Conservation (phyloP, 2,329 filamentous ascomycete species). For the Lasiodiplodia gonubiensis region DNA sequence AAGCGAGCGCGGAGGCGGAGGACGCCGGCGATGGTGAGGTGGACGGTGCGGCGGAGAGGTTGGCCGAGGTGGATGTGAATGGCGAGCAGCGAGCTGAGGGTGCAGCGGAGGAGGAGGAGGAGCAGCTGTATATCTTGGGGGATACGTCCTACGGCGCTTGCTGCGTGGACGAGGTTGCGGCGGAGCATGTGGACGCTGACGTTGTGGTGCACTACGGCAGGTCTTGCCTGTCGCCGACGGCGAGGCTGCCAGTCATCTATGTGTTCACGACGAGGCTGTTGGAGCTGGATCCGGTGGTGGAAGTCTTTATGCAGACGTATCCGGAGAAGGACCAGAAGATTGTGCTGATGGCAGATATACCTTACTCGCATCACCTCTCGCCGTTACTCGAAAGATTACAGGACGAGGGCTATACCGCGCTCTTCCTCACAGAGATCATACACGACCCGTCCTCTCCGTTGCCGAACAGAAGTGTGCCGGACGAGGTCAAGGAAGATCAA, state of each 20-base stretch:
- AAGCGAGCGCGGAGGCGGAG: background rate
- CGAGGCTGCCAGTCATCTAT: slow-evolving; percentile 84
- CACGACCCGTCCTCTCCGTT: slow-evolving; percentile 80
- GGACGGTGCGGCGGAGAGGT: slow-evolving; percentile 1
- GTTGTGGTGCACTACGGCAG: slow-evolving; percentile 94
- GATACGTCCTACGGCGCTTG: slow-evolving; percentile 98
- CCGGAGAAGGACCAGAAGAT: slow-evolving; percentile 67
- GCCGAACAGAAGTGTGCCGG: slow-evolving; percentile 78
- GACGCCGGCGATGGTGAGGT: background rate
- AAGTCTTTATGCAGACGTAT: slow-evolving; percentile 73
- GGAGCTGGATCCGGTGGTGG: slow-evolving; percentile 62
- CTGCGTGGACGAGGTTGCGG: slow-evolving; percentile 95
- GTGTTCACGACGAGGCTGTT: slow-evolving; percentile 81
- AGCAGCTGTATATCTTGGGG: slow-evolving; percentile 79
- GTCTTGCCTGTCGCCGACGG: slow-evolving; percentile 88
- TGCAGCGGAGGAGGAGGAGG: slow-evolving; percentile 34
- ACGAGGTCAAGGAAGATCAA: slow-evolving; percentile 52
- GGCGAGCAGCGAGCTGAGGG: background rate
- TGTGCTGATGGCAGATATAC: slow-evolving; percentile 87
- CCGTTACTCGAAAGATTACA: slow-evolving; percentile 62
- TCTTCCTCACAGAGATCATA: slow-evolving; percentile 73
- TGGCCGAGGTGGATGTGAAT: slow-evolving; percentile 12
- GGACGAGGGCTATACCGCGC: slow-evolving; percentile 68
- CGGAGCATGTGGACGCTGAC: slow-evolving; percentile 89
- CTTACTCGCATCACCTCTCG: slow-evolving; percentile 77